These are phyloP conservation scores for Nectriaceae sp. DNA, from an alignment of 2,329 filamentous ascomycete species.

Conservation along the genomic window DNA sequence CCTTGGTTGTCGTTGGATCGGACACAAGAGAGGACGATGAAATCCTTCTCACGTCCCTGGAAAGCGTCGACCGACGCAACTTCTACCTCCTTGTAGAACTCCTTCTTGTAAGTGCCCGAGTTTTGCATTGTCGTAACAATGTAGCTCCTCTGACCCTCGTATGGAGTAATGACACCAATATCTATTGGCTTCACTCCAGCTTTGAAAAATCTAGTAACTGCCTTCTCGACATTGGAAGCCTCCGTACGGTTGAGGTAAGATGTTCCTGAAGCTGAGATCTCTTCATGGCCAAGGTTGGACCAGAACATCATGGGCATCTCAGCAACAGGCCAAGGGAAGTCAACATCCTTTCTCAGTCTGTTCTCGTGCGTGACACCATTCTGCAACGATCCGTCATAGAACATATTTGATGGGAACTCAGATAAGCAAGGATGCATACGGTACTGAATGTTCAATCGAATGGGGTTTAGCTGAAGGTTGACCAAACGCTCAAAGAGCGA, in stretches of 20 bases:
- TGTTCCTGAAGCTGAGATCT: constrained; percentile 96
- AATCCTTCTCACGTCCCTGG: constrained; percentile 98
- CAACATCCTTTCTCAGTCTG: constrained; percentile 86
- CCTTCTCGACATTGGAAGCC: constrained; percentile 96
- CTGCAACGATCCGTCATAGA: constrained; percentile 95
- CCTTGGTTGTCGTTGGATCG: constrained; percentile 98
- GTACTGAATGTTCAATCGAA: constrained; percentile 94
- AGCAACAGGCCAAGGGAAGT: constrained; percentile 95
- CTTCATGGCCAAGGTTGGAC: constrained; percentile 96
- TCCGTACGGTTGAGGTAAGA: constrained; percentile 98
- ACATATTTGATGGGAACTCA: constrained; percentile 99
- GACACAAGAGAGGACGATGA: constrained; percentile 96
- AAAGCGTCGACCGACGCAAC: constrained; percentile 98
- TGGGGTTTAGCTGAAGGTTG: constrained; percentile 85
- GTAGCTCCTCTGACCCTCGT: constrained; percentile 97
- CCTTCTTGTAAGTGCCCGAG: constrained; percentile 95
- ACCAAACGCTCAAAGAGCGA: constrained; percentile 98
- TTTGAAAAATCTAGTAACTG: constrained; percentile 98
- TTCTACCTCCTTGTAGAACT: constrained; percentile 97
- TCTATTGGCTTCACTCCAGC: constrained; percentile 91
- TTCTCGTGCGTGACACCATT: constrained; percentile 93
- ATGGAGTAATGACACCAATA: constrained; percentile 98
- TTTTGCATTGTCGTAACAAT: constrained; percentile 99
- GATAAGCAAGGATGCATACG: constrained; percentile 98
- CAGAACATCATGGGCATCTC: constrained; percentile 99